These are phyloP conservation scores for Eustoma russellianum DNA, from an alignment of 257 asterid genomes.

Conservation along the genomic window DNA sequence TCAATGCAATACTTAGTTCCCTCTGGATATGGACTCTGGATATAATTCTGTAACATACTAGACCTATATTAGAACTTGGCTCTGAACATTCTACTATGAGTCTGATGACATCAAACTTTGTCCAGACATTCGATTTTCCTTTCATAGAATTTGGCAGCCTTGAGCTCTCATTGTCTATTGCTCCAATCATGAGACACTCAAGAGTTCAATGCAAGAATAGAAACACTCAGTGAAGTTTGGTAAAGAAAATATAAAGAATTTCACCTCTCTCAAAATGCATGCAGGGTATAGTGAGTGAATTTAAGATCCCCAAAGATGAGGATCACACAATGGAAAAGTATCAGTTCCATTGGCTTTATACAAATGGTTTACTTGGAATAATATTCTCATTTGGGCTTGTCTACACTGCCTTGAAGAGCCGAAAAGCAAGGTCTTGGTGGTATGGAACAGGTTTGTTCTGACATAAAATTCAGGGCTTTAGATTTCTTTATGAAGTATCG, in stretches of 20 bases:
- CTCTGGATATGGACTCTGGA: too few species aligned
- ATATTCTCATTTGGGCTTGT: constrained; percentile 40
- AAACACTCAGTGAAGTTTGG: not conserved
- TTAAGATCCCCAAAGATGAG: constrained; percentile 32
- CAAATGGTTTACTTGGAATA: constrained; percentile 42
- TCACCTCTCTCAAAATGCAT: not conserved
- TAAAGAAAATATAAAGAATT: too few species aligned
- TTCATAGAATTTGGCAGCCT: not conserved
- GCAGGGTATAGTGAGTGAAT: constrained; percentile 46
- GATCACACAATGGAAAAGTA: constrained; percentile 21
- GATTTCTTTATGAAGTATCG: not conserved
- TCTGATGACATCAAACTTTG: too few species aligned
- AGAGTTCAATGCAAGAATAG: too few species aligned
- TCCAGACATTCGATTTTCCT: too few species aligned
- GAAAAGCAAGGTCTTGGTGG: constrained; percentile 48
- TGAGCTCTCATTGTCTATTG: not conserved
- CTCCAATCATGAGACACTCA: too few species aligned
- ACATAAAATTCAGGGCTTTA: not conserved
- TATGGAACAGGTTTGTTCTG: constrained; percentile 27
- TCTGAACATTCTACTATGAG: too few species aligned
- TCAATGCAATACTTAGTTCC: too few species aligned
- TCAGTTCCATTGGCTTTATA: constrained; percentile 39
- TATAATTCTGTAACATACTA: too few species aligned
- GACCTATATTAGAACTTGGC: too few species aligned
- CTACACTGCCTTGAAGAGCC: constrained; percentile 31